A percentile compares a stretch with the other conserved stretches of the same genome.
phyloP scores from a whole-genome alignment of 192 early-diverging fungal genomes.

The Radiomyces spectabilis region DNA sequence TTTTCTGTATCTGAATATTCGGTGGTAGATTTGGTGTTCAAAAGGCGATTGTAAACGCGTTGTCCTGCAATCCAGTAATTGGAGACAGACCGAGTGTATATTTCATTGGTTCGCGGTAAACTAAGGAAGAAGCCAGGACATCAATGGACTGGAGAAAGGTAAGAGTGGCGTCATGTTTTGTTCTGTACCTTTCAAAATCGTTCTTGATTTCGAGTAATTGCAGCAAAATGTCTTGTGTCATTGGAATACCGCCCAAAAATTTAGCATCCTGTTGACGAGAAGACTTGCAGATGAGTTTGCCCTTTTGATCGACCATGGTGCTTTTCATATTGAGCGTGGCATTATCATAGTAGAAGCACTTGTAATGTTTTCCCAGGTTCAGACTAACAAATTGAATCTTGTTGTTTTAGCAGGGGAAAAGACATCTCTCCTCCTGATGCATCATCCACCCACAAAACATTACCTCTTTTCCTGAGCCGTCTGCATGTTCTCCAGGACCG shows the following conservation, averaged over 20 bases:
- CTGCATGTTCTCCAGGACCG: constrained; percentile 9
- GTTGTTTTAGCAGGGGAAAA: neutral
- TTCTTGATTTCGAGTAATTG: constrained; percentile 43
- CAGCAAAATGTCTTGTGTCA: constrained; percentile 40
- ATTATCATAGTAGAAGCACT: constrained; percentile 35
- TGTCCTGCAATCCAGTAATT: constrained; percentile 52
- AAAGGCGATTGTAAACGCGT: constrained; percentile 23
- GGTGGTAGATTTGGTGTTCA: too few species aligned
- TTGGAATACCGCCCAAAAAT: constrained; percentile 19
- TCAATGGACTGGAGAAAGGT: neutral
- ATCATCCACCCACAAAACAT: too few species aligned
- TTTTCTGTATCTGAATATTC: too few species aligned
- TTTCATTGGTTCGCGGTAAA: constrained; percentile 36
- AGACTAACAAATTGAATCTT: neutral
- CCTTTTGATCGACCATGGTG: constrained; percentile 11
- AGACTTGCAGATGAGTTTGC: constrained; percentile 1
- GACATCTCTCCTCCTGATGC: too few species aligned
- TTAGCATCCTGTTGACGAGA: neutral
- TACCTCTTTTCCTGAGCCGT: constrained; percentile 19
- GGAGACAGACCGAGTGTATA: constrained; percentile 42
- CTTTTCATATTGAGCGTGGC: constrained; percentile 45
- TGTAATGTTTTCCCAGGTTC: constrained; percentile 18
- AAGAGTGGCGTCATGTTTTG: neutral
- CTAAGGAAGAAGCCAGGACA: constrained; percentile 7
- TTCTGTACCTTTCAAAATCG: constrained; percentile 40